Conservation (phyloP, 805 yeast genomes). For the Saccharomycopsis malanga region DNA sequence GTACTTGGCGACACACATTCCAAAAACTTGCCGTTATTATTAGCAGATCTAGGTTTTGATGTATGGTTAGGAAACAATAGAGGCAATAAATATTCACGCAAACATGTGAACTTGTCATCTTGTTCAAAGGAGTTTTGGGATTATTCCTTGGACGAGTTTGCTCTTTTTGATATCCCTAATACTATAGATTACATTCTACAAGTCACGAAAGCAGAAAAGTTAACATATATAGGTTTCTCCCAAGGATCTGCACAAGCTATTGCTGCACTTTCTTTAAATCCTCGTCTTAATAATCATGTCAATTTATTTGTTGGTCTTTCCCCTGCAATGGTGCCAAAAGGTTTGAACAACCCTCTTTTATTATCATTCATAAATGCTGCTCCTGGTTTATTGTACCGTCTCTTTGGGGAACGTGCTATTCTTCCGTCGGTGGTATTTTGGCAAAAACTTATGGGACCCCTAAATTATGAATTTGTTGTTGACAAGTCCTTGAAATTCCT, state of each 20-base stretch:
- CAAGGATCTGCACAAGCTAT: constrained; percentile 94
- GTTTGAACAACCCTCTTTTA: constrained; percentile 66
- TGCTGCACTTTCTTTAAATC: constrained; percentile 69
- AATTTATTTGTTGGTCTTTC: constrained; percentile 72
- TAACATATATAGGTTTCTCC: constrained; percentile 80
- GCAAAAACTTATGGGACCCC: constrained; percentile 66
- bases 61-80: constrained; percentile 92
- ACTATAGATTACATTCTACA: constrained; percentile 68
- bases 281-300: constrained; percentile 50
- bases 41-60: constrained; percentile 65
- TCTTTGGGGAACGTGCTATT: constrained; percentile 70
- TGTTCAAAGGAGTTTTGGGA: constrained; percentile 62
- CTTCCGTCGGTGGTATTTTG: constrained; percentile 73
- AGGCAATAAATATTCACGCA: constrained; percentile 85
- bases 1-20: constrained; percentile 40
- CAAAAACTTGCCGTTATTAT: constrained; percentile 51
- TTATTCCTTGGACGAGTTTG: constrained; percentile 86
- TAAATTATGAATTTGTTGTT: constrained; percentile 61
- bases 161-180: constrained; percentile 82
- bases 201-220: constrained; percentile 35
- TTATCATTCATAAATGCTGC: constrained; percentile 70
- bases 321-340: constrained; percentile 91
- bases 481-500: constrained; percentile 60
- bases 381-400: constrained; percentile 57
- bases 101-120: constrained; percentile 52